phyloP scores from a whole-genome alignment of 2,329 filamentous ascomycete genomes.

The Xylariomycetidae sp. region DNA sequence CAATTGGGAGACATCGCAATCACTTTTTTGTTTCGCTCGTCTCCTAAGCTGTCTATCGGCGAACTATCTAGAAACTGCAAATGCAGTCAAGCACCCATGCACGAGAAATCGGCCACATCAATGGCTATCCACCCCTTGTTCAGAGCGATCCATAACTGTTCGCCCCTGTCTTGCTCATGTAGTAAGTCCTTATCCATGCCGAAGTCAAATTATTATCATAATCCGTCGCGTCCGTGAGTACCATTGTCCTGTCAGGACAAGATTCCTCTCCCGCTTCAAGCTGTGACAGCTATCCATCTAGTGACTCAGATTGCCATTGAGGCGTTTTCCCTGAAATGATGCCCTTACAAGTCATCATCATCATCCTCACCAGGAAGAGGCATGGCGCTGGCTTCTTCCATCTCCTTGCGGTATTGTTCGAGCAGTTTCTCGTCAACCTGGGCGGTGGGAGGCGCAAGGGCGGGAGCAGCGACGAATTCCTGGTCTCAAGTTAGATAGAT shows the following conservation, averaged over 20 bases:
- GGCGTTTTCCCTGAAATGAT: conserved; percentile 11
- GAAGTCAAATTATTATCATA: conserved; percentile 21
- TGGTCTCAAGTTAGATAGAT: conserved; percentile 32
- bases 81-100: conserved; percentile 26
- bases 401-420: conserved; percentile 80
- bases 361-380: conserved; percentile 96
- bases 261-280: too few species aligned
- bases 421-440: conserved; percentile 81
- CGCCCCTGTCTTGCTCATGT: too few species aligned
- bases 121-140: too few species aligned
- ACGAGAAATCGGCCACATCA: too few species aligned
- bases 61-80: conserved; percentile 31
- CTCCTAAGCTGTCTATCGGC: conserved; percentile 27
- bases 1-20: conserved; percentile 12
- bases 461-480: conserved; percentile 95
- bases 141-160: too few species aligned
- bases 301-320: conserved; percentile 8
- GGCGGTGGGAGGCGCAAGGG: conserved; percentile 90
- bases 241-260: too few species aligned
- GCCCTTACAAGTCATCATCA: conserved; percentile 58
- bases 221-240: conserved; percentile 18
- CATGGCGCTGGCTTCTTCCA: conserved; percentile 72
- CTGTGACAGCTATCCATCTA: too few species aligned
- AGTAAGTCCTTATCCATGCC: conserved; percentile 20
- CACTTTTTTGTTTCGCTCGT: conserved; percentile 19